These are phyloP conservation scores for Cercis canadensis DNA, from an alignment of 306 rosid species.

Conservation along the genomic window DNA sequence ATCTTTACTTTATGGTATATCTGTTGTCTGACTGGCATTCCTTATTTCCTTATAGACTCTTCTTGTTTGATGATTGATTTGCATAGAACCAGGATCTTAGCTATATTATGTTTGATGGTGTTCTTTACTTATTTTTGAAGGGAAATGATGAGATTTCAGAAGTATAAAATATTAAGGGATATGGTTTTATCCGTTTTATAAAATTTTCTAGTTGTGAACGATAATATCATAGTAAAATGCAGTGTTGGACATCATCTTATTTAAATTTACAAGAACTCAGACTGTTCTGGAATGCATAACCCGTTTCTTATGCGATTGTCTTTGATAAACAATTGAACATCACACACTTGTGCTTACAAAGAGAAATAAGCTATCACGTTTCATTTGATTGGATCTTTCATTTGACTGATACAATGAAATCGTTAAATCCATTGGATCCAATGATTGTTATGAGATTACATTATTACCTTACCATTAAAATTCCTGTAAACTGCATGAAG, in stretches of 20 bases:
- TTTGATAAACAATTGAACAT: background rate
- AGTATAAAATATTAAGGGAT: no score
- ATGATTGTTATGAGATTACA: conserved; percentile 5
- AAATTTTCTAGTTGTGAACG: conserved; percentile 27
- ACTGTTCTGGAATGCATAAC: conserved; percentile 6
- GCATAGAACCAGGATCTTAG: conserved; percentile 17
- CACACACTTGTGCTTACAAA: background rate
- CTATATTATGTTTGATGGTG: conserved; percentile 6
- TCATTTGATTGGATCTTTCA: background rate
- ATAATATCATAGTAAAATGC: background rate
- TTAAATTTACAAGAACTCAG: background rate
- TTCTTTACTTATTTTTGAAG: background rate
- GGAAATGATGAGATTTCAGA: no score
- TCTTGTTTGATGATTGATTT: conserved; percentile 31
- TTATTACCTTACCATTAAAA: background rate
- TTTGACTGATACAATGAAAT: background rate
- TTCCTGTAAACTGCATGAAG: no score
- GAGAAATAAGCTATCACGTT: conserved; percentile 2
- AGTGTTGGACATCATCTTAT: background rate
- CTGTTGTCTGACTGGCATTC: conserved; percentile 40
- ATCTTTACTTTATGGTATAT: conserved; percentile 38
- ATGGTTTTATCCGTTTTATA: no score
- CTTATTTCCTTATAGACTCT: conserved; percentile 22
- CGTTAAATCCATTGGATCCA: background rate
- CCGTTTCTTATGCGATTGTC: no score